Base-by-base conservation (phyloP, 495 filamentous ascomycete genomes). In the Annulohypoxylon bovei region DNA sequence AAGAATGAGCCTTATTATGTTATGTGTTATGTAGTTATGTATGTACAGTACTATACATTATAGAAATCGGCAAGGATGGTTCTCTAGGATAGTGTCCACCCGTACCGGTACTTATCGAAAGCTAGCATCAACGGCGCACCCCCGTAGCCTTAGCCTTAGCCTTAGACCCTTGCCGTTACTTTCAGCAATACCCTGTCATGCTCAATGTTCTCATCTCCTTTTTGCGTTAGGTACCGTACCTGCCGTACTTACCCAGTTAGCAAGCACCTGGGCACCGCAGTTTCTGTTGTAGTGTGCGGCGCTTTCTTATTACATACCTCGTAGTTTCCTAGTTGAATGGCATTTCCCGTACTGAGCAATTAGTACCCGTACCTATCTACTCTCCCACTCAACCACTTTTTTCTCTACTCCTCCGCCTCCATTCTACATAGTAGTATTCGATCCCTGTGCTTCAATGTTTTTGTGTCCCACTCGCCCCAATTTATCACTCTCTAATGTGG, bases 391-490 rank as follows among this genome's bases (percentile, higher is more conserved):
- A 32, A 53, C 28, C 25, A 35, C n/a, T 59, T 39, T 55, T 61
- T 61, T 44, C 22, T 27, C 11, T 27, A n/a, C 46, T 60, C 23
- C 65, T 65, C 68, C 42, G 70, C 70, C 61, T 72, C 70, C 70
- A 59, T 63, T 65, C 56, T 27, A 53, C 33, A 39, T 56, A 40
- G 30, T 46, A 33, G 28, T 64, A 67, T 72, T 62, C 65, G 23
- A 72, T 68, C 70, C 70, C 70, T 72, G 70, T 65, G 61, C 54
- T 62, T 63, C 61, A 50, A 50, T 50, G 46, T 50, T 50, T 50
- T 47, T 47, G 56, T 72, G 70, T 72, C 70, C 70, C 70, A 72
- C 70, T 72, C 61, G 70, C 70, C 61, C 70, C 70, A 72, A 68
- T 72, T 72, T 61, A 72, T 72, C 70, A 59, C 33, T 59, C 27